Evolutionary conservation across 768 basidiomycete genomes (phyloP).

Genomic region (Pluteus cervinus): DNA sequence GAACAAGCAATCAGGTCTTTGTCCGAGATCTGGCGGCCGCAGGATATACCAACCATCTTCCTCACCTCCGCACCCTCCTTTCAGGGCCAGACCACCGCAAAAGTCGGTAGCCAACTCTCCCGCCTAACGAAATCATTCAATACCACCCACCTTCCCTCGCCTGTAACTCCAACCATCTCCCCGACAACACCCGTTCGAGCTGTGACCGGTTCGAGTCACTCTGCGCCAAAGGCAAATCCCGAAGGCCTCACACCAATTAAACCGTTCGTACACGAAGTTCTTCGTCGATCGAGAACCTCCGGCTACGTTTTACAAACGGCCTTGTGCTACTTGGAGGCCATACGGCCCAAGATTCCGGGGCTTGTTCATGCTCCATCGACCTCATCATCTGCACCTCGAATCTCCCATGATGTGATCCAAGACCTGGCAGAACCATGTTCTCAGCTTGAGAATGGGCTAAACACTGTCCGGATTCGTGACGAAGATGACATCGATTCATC

Average conservation of each 20-base stretch:
- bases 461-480: slow-evolving; percentile 1
- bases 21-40: slow-evolving; percentile 75
- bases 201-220: slow-evolving; percentile 5
- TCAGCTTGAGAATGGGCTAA: not conserved
- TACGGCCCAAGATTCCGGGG: slow-evolving; percentile 66
- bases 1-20: slow-evolving; percentile 78
- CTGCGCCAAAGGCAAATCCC: slow-evolving; percentile 13
- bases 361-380: no score
- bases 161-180: slow-evolving; percentile 3
- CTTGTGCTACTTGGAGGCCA: slow-evolving; percentile 80
- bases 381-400: no score
- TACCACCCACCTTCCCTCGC: slow-evolving; percentile 43
- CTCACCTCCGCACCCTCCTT: slow-evolving; percentile 31
- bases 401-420: no score
- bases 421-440: not conserved
- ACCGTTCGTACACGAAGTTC: slow-evolving; percentile 82
- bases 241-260: slow-evolving; percentile 52
- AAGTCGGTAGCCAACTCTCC: slow-evolving; percentile 11
- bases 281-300: slow-evolving; percentile 81
- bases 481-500: slow-evolving; percentile 13
- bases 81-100: slow-evolving; percentile 22
- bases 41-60: slow-evolving; percentile 58
- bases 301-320: slow-evolving; percentile 83
- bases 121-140: slow-evolving; percentile 29
- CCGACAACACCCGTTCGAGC: slow-evolving; percentile 10